Conservation (phyloP, 1,139 yeast species). For the Taphrina deformans region DNA sequence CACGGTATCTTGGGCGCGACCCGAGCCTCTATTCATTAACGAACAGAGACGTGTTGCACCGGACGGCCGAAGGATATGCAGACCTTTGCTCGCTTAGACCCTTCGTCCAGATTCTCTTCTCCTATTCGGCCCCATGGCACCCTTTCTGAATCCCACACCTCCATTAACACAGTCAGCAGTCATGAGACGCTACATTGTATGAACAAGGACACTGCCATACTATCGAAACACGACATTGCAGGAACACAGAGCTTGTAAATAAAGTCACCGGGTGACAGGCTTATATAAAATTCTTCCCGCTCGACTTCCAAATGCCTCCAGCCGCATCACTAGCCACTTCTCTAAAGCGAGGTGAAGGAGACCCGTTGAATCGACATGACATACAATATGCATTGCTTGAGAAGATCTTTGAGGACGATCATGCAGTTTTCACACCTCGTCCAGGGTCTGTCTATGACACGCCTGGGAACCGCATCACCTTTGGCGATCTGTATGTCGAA, state of each 20-base stretch:
- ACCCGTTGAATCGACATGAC: conserved; percentile 84
- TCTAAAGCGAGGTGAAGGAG: conserved; percentile 86
- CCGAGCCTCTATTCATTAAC: not conserved
- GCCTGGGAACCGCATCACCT: conserved; percentile 57
- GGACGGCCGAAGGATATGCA: not conserved
- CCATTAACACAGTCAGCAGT: not conserved
- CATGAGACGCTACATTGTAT: not conserved
- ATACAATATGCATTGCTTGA: conserved; percentile 79
- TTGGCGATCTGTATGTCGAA: conserved; percentile 80
- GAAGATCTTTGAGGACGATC: conserved; percentile 62
- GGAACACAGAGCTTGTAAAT: not conserved
- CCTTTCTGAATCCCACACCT: not conserved
- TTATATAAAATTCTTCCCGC: not conserved
- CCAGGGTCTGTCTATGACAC: conserved; percentile 52
- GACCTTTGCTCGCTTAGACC: not conserved
- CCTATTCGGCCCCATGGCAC: not conserved
- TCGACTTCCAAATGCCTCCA: conserved; percentile 5
- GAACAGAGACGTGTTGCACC: conserved; percentile 1
- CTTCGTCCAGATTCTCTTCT: not conserved
- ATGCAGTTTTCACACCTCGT: conserved; percentile 60
- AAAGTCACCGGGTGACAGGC: not conserved
- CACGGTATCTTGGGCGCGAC: conserved; percentile 4
- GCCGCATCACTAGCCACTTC: conserved; percentile 23
- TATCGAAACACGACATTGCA: not conserved
- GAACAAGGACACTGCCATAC: not conserved